phyloP scores from a whole-genome alignment of 345 rosid species.

The Populus euphratica region DNA sequence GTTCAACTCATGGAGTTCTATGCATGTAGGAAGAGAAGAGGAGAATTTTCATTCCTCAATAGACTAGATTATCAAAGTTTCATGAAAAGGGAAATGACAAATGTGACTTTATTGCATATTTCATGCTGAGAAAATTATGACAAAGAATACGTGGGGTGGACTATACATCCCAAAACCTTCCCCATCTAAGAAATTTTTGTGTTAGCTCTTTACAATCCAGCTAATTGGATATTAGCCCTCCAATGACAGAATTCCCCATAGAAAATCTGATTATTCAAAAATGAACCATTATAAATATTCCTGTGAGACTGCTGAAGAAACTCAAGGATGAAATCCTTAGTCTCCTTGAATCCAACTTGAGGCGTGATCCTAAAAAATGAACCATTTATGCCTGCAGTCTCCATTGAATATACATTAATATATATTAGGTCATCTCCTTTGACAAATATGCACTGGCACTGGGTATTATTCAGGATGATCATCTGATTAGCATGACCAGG shows the following conservation, averaged over 20 bases:
- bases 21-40: not conserved
- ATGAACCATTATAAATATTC: conserved; percentile 13
- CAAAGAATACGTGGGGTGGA: not conserved
- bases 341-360: conserved; percentile 8
- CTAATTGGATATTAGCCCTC: not conserved
- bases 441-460: conserved; percentile 13
- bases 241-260: not conserved
- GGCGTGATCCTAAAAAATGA: not conserved
- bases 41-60: not conserved
- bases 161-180: not conserved
- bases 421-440: conserved; percentile 1
- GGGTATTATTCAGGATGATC: conserved; percentile 12
- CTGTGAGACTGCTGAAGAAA: conserved; percentile 12
- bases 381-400: not conserved
- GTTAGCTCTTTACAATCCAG: conserved; percentile 9
- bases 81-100: not conserved
- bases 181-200: not conserved
- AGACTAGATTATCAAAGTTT: not conserved
- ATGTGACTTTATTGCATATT: not conserved
- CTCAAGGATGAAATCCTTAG: conserved; percentile 13
- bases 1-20: not conserved
- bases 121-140: conserved; percentile 13
- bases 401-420: not conserved
- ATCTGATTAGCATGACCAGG: conserved; percentile 23
- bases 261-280: conserved; percentile 21